phyloP scores from a whole-genome alignment of 768 basidiomycete species.

The Tricholoma flavovirens region DNA sequence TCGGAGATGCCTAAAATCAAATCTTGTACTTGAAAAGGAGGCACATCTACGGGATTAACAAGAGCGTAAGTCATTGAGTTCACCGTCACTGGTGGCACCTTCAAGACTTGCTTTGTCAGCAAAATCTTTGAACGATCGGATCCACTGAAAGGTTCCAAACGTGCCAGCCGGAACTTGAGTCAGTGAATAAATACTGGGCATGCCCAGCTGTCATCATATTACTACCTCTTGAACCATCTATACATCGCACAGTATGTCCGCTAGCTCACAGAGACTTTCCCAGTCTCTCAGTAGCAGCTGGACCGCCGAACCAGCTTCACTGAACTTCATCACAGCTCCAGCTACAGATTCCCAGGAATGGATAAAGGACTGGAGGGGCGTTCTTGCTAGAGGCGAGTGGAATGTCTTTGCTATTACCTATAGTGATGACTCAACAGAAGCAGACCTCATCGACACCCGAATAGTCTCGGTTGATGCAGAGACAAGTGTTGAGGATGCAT shows the following conservation, averaged over 20 bases:
- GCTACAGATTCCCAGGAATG: conserved; percentile 38
- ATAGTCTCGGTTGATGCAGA: conserved; percentile 66
- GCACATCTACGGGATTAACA: conserved; percentile 42
- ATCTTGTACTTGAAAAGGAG: conserved; percentile 54
- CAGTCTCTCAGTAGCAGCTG: conserved; percentile 29
- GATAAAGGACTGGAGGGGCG: conserved; percentile 51
- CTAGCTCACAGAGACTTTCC: conserved; percentile 32
- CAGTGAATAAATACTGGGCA: conserved; percentile 2
- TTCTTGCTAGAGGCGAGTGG: conserved; percentile 51
- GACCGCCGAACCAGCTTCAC: conserved; percentile 19
- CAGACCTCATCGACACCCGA: conserved; percentile 67
- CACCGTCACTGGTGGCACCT: no score
- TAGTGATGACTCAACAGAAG: neutral
- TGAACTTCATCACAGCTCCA: conserved; percentile 19
- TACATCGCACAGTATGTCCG: conserved; percentile 22
- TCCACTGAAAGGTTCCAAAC: no score
- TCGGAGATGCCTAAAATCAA: conserved; percentile 36
- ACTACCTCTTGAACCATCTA: neutral
- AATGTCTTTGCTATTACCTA: neutral
- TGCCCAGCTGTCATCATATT: neutral
- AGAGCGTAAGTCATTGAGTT: conserved; percentile 33
- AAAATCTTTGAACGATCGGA: neutral
- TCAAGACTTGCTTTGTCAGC: conserved; percentile 12
- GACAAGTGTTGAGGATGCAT: conserved; percentile 75
- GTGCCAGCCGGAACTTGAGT: neutral